Evolutionary conservation across 2,329 filamentous ascomycete species (phyloP).

Genomic region (Fonsecaea pedrosoi): DNA sequence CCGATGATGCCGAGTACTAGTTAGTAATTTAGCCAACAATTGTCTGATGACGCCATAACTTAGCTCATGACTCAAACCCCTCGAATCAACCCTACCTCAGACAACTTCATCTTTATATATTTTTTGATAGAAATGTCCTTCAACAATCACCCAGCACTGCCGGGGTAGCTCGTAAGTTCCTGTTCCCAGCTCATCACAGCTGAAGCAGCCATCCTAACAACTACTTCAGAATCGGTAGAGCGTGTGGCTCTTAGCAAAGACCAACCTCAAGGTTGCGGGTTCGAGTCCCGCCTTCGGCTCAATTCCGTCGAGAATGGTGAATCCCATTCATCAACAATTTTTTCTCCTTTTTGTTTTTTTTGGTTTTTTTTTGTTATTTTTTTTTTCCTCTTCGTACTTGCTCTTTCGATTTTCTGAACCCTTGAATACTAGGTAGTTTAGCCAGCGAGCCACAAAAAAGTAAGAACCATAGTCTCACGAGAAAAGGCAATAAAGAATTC

Average conservation of each 20-base stretch:
- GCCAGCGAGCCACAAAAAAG: too few species aligned
- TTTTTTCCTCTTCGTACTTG: background rate
- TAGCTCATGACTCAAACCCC: background rate
- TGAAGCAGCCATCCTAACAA: conserved; percentile 36
- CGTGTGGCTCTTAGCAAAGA: conserved; percentile 55
- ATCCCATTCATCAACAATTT: too few species aligned
- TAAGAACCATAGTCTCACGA: too few species aligned
- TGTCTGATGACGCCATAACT: too few species aligned
- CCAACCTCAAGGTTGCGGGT: conserved; percentile 24
- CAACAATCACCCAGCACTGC: conserved; percentile 9
- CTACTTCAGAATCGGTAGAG: conserved; percentile 55
- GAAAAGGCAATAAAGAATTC: too few species aligned
- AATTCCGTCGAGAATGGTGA: background rate
- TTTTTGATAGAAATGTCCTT: background rate
- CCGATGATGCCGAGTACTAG: too few species aligned
- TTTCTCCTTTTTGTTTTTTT: background rate
- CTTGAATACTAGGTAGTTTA: too few species aligned
- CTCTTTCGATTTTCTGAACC: too few species aligned
- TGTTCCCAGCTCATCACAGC: background rate
- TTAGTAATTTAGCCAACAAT: too few species aligned
- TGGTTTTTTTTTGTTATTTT: too few species aligned
- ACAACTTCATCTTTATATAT: background rate
- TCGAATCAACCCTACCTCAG: background rate
- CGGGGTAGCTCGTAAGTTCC: conserved; percentile 5
- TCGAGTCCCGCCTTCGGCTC: conserved; percentile 13